Evolutionary conservation across 441 rosid species (phyloP).

Genomic region (Croton laevigatus): DNA sequence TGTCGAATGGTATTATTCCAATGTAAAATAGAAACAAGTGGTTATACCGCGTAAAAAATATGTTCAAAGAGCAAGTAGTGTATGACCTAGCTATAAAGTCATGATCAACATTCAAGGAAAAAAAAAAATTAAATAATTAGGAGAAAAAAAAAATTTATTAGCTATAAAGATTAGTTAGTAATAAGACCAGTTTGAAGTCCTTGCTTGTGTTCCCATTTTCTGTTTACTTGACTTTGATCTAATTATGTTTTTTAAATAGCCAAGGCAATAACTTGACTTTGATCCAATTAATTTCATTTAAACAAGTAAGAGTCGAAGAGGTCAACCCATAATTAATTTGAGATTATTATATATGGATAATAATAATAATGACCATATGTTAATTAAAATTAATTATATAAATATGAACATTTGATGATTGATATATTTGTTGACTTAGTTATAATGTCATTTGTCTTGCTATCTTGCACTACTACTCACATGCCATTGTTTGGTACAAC

Average conservation of each 20-base stretch:
- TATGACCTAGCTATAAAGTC: background rate
- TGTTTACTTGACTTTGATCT: background rate
- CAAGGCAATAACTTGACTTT: too few relatives aligned
- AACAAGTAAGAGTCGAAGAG: too few relatives aligned
- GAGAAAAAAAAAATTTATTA: too few relatives aligned
- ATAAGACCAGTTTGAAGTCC: background rate
- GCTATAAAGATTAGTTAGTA: constrained; percentile 6
- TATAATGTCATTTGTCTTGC: background rate
- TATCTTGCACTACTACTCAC: background rate
- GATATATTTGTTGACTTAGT: background rate
- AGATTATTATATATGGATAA: background rate
- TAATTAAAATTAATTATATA: too few relatives aligned
- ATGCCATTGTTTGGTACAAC: constrained; percentile 6
- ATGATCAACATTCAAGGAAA: background rate
- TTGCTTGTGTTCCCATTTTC: background rate
- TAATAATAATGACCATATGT: too few relatives aligned
- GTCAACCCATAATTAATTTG: background rate
- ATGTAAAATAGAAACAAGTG: too few relatives aligned
- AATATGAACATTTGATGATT: too few relatives aligned
- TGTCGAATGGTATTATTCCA: too few relatives aligned
- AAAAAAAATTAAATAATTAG: background rate
- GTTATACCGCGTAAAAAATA: too few relatives aligned
- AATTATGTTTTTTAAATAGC: too few relatives aligned
- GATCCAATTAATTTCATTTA: background rate
- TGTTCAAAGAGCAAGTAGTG: too few relatives aligned